Percentiles rank a stretch among this genome's conserved stretches.
Evolutionary conservation across 345 rosid species (phyloP).

Genomic region (Anacardium occidentale): DNA sequence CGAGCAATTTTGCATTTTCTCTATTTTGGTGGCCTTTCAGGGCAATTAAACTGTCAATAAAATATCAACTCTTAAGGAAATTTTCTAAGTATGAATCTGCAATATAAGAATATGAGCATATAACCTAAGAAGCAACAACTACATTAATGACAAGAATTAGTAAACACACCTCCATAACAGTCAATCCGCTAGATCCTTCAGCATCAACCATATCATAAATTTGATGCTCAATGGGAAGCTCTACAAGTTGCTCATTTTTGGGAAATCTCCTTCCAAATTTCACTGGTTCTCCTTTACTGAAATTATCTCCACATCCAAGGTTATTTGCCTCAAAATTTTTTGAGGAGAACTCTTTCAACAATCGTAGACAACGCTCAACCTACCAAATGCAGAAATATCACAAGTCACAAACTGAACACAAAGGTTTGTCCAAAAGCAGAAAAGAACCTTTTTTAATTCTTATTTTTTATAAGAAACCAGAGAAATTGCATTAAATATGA

Average conservation of each 20-base stretch:
- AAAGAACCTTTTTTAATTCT: background rate
- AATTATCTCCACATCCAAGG: conserved; percentile 31
- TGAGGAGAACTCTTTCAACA: conserved; percentile 46
- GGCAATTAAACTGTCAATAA: background rate
- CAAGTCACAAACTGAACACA: conserved; percentile 9
- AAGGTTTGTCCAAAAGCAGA: background rate
- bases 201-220: conserved; percentile 84
- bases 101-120: background rate
- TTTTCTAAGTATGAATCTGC: background rate
- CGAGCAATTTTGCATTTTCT: background rate
- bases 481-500: too few species aligned
- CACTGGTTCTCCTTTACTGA: conserved; percentile 43
- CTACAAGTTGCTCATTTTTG: conserved; percentile 64
- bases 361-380: conserved; percentile 66
- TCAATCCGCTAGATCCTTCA: conserved; percentile 67
- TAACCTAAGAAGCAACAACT: conserved; percentile 4
- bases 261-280: conserved; percentile 69
- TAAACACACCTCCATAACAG: conserved; percentile 62
- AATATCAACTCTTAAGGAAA: background rate
- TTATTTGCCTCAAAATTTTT: conserved; percentile 40
- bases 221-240: conserved; percentile 82
- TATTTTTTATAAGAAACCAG: too few species aligned
- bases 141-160: conserved; percentile 7
- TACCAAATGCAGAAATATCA: conserved; percentile 34
- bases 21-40: background rate